These are phyloP conservation scores for Naganishia cerealis DNA, from an alignment of 1,284 basidiomycete species.

Conservation along the genomic window DNA sequence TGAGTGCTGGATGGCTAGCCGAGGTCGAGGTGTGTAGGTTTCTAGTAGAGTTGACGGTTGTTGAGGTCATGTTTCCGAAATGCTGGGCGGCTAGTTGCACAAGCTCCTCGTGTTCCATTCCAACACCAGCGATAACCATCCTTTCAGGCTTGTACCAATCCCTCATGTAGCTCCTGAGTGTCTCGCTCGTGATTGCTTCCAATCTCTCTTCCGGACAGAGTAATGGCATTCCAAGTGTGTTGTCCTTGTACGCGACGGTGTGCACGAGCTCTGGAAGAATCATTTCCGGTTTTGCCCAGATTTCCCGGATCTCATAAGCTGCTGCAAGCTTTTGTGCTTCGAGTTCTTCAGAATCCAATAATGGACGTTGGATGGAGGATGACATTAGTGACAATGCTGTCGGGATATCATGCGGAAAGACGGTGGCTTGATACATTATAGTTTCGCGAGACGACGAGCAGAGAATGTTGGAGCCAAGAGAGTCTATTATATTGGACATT, in stretches of 20 bases:
- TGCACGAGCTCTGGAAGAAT: constrained; percentile 92
- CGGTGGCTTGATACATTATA: constrained; percentile 97
- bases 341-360: constrained; percentile 76
- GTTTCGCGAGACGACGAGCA: constrained; percentile 89
- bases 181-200: constrained; percentile 65
- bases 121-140: constrained; percentile 91
- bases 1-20: constrained; percentile 66
- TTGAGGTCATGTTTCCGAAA: constrained; percentile 67
- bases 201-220: constrained; percentile 85
- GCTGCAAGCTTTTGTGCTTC: constrained; percentile 82
- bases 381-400: constrained; percentile 83
- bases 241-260: constrained; percentile 74
- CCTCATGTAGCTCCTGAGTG: constrained; percentile 68
- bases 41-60: constrained; percentile 27
- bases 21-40: constrained; percentile 42
- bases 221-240: constrained; percentile 83
- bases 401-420: constrained; percentile 81
- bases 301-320: constrained; percentile 87
- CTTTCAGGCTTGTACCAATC: constrained; percentile 89
- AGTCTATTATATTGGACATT: constrained; percentile 80
- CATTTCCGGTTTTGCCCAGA: constrained; percentile 86
- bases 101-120: constrained; percentile 84
- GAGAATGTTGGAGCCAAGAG: constrained; percentile 87
- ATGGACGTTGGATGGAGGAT: constrained; percentile 81
- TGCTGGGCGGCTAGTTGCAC: constrained; percentile 79